Evolutionary conservation across 306 rosid species (phyloP).

Genomic region (Pyrus betulifolia): DNA sequence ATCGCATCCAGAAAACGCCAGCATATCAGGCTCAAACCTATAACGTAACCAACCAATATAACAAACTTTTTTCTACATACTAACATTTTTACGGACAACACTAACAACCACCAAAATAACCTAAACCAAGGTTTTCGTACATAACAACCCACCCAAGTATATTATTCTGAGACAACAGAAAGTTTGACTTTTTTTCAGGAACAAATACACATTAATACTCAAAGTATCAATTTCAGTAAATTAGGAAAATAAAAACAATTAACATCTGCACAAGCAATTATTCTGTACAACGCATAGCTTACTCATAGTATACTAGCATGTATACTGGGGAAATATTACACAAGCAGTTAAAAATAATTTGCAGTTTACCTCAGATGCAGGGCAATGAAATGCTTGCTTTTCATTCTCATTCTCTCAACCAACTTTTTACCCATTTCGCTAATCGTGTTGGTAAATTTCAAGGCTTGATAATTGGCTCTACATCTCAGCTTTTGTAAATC

Average conservation of each 20-base stretch:
- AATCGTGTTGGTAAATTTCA: constrained; percentile 59
- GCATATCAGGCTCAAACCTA: constrained; percentile 96
- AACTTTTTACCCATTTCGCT: constrained; percentile 54
- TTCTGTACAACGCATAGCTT: neutral
- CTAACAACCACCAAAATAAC: neutral
- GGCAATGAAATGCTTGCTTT: constrained; percentile 66
- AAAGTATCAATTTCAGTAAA: neutral
- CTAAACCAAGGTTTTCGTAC: neutral
- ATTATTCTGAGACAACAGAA: neutral
- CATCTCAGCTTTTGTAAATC: constrained; percentile 79
- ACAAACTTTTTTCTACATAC: constrained; percentile 9
- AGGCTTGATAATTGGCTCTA: constrained; percentile 81
- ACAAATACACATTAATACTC: neutral
- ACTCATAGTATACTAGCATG: no score
- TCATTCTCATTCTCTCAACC: constrained; percentile 64
- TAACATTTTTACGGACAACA: neutral
- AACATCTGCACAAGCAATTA: neutral
- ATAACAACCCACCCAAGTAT: neutral
- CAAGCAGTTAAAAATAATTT: neutral
- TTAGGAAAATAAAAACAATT: neutral
- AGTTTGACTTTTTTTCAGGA: neutral
- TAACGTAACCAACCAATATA: constrained; percentile 7
- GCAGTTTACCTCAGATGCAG: constrained; percentile 76
- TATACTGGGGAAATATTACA: neutral
- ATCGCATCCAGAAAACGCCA: constrained; percentile 92